phyloP scores from a whole-genome alignment of 352 stramenopile species.

The Blastocystis sp. region DNA sequence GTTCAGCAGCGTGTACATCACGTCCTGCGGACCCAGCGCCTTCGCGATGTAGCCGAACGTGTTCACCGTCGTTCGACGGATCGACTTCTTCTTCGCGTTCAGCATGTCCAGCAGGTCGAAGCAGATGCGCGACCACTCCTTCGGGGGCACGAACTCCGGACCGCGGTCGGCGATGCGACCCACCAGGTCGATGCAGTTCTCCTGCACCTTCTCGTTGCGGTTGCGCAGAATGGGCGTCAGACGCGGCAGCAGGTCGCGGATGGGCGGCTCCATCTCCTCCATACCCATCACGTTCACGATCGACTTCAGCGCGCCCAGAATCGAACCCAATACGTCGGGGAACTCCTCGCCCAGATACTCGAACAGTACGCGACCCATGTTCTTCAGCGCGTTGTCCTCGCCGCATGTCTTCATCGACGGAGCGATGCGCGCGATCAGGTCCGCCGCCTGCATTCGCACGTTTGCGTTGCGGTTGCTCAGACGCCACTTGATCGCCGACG shows the following conservation, averaged over 20 bases:
- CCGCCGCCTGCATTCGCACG: slow-evolving; percentile 94
- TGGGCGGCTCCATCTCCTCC: slow-evolving; percentile 96
- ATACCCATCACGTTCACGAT: slow-evolving; percentile 99
- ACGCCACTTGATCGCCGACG: slow-evolving; percentile 94
- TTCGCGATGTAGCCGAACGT: slow-evolving; percentile 98
- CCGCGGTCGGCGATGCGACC: slow-evolving; percentile 92
- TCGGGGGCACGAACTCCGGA: slow-evolving; percentile 87
- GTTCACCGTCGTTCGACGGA: slow-evolving; percentile 89
- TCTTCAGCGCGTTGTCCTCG: slow-evolving; percentile 93
- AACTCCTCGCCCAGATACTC: slow-evolving; percentile 99
- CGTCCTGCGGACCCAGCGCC: slow-evolving; percentile 94
- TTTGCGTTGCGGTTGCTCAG: slow-evolving; percentile 96
- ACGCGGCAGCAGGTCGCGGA: slow-evolving; percentile 91
- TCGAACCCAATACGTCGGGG: slow-evolving; percentile 91
- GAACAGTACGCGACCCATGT: slow-evolving; percentile 95
- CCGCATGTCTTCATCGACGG: slow-evolving; percentile 95
- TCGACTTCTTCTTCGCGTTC: slow-evolving; percentile 96
- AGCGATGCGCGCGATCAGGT: slow-evolving; percentile 92
- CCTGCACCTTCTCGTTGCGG: slow-evolving; percentile 95
- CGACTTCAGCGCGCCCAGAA: slow-evolving; percentile 88
- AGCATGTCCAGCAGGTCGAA: slow-evolving; percentile 98
- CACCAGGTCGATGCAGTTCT: slow-evolving; percentile 95
- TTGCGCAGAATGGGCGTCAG: slow-evolving; percentile 97
- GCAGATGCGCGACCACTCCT: slow-evolving; percentile 99
- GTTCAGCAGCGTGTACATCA: slow-evolving; percentile 93